Conservation (phyloP, 495 filamentous ascomycete species). For the Penicillium fimorum region DNA sequence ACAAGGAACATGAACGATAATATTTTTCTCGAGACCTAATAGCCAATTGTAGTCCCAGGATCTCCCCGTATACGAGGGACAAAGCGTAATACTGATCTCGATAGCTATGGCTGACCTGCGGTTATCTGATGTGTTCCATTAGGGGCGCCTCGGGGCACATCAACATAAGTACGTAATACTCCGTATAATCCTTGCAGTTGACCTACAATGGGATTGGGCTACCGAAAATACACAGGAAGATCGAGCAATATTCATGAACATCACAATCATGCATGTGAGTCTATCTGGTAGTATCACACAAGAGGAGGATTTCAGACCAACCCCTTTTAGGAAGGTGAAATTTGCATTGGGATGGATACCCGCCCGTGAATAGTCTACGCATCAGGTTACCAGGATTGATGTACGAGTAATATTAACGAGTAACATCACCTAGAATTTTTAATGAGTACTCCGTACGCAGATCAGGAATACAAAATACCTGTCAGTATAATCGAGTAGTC, state of each 20-base stretch:
- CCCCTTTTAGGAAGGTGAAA: constrained; percentile 5
- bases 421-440: background rate
- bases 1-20: background rate
- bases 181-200: background rate
- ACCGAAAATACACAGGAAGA: background rate
- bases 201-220: background rate
- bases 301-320: background rate
- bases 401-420: too few species aligned
- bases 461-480: constrained; percentile 1
- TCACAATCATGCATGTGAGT: background rate
- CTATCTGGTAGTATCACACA: background rate
- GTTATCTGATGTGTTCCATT: background rate
- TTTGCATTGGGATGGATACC: background rate
- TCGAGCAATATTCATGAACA: background rate
- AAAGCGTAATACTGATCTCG: background rate
- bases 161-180: background rate
- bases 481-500: background rate
- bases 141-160: background rate
- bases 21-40: background rate
- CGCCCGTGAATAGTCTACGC: too few species aligned
- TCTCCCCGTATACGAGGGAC: background rate
- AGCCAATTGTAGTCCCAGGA: background rate
- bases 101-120: background rate
- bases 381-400: too few species aligned
- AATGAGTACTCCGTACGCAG: background rate